Conservation (phyloP, 2,329 filamentous ascomycete species). For the Epichloe hybrida region DNA sequence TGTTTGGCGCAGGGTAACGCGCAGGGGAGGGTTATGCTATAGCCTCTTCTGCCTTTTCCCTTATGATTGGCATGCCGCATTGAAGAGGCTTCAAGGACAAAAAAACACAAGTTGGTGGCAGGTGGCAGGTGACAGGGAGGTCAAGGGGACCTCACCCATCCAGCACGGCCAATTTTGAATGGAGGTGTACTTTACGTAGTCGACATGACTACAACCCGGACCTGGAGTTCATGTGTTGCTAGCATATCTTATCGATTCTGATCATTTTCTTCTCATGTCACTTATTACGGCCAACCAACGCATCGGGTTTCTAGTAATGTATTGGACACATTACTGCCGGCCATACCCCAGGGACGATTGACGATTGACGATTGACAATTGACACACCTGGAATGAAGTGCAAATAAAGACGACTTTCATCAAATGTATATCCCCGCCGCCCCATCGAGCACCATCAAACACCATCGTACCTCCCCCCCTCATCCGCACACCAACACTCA, state of each 20-base stretch:
- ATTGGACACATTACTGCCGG: no score
- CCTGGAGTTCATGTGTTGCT: constrained; percentile 11
- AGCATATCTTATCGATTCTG: constrained; percentile 7
- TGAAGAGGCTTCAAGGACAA: background rate
- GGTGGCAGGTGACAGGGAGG: background rate
- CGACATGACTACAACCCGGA: background rate
- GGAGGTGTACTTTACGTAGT: background rate
- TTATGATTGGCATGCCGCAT: background rate
- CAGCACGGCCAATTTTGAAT: no score
- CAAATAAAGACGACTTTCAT: background rate
- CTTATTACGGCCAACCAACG: no score
- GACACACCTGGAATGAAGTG: no score
- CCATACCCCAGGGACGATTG: no score
- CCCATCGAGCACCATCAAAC: constrained; percentile 10
- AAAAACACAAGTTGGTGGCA: background rate
- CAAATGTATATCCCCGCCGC: background rate
- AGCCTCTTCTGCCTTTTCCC: background rate
- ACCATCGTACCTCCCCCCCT: constrained; percentile 23
- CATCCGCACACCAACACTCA: constrained; percentile 48
- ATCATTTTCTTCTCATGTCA: no score
- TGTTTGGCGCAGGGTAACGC: background rate
- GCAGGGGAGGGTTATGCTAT: background rate
- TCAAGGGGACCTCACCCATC: background rate
- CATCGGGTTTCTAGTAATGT: no score
- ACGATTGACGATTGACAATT: no score